phyloP scores from a whole-genome alignment of 1,139 yeast genomes.

The Candida smagusa region DNA sequence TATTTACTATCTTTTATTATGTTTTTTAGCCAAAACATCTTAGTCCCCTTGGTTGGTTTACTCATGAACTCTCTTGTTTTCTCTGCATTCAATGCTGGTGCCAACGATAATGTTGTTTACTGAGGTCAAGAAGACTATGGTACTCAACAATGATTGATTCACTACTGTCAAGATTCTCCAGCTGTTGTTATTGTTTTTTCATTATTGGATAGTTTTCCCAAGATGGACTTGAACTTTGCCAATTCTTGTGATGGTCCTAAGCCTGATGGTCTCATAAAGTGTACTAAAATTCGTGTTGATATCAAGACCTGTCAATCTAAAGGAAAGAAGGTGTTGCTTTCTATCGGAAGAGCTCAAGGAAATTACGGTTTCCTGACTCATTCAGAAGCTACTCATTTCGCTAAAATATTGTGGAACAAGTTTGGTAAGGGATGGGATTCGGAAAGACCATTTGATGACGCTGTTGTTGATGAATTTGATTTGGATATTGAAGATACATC shows the following conservation, averaged over 20 bases:
- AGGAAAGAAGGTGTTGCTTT: slow-evolving; percentile 16
- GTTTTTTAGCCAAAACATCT: slow-evolving; percentile 4
- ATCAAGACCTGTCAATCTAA: slow-evolving; percentile 14
- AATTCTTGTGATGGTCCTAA: slow-evolving; percentile 13
- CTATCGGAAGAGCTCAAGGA: slow-evolving; percentile 17
- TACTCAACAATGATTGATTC: slow-evolving; percentile 55
- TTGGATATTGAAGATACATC: slow-evolving; percentile 15
- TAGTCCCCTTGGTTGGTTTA: background rate
- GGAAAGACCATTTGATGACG: slow-evolving; percentile 16
- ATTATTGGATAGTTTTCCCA: slow-evolving; percentile 62
- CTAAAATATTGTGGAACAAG: slow-evolving; percentile 15
- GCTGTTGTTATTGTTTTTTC: slow-evolving; percentile 71
- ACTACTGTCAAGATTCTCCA: slow-evolving; percentile 63
- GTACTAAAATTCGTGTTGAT: slow-evolving; percentile 13
- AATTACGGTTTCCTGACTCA: slow-evolving; percentile 12
- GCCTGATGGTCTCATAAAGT: slow-evolving; percentile 13
- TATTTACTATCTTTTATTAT: background rate
- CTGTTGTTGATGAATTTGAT: slow-evolving; percentile 20
- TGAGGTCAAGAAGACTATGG: slow-evolving; percentile 92
- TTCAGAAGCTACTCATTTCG: slow-evolving; percentile 12
- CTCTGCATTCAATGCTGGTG: slow-evolving; percentile 1
- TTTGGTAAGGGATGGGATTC: slow-evolving; percentile 18
- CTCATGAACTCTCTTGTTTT: background rate
- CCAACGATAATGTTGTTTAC: slow-evolving; percentile 55
- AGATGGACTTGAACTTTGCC: slow-evolving; percentile 15